Evolutionary conservation across 495 filamentous ascomycete genomes (phyloP), one percentile per base, ranked within the genome.

Genomic region (Aspergillus taichungensis): DNA sequence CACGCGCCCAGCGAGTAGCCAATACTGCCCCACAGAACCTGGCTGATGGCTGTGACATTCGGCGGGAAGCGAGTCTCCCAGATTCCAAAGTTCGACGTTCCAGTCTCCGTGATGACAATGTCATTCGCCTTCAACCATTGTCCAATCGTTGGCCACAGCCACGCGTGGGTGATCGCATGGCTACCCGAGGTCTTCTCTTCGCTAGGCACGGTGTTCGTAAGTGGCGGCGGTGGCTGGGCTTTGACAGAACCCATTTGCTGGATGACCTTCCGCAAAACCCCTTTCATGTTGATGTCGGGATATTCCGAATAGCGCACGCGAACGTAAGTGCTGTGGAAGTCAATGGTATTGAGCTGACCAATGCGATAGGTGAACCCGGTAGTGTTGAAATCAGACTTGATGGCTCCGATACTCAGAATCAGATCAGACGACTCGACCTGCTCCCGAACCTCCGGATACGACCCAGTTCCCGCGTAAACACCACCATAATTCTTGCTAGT

Each of bases 341-440:
- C 88, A 52, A 95, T 89, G 10, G 84, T 86, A 46, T 83, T 85
- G 37, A 89, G 75, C 61, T 87, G 85, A 8, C 83, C 83, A 32
- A 88, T 80, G 46, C 77, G 80, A 56, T 94, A 95, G 6, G 85
- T 85, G 71, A 95, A 95, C 11, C 90, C 90, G 8, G 83, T 70
- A 10, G 89, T 92, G 63, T 96, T 95, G 72, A 94, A 94, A 56
- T 96, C 90, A 50, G 81, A 88, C 63, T 85, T 79, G 49, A 95
- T 82, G 24, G 87, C 73, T 30, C 90, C 91, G 50, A 96, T 81
- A 49, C 75, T 84, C 10, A 96, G 69, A 13, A 96, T 82, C 3
- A 95, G 73, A 53, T 95, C 90, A 0, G 89, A 80, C 3, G 74
- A 72, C 56, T 95, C 88, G 32, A 96, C 80, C 12, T 76, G 72